These are phyloP conservation scores for Warburgia ugandensis DNA, from an alignment of 164 flowering plant genomes.

Conservation along the genomic window DNA sequence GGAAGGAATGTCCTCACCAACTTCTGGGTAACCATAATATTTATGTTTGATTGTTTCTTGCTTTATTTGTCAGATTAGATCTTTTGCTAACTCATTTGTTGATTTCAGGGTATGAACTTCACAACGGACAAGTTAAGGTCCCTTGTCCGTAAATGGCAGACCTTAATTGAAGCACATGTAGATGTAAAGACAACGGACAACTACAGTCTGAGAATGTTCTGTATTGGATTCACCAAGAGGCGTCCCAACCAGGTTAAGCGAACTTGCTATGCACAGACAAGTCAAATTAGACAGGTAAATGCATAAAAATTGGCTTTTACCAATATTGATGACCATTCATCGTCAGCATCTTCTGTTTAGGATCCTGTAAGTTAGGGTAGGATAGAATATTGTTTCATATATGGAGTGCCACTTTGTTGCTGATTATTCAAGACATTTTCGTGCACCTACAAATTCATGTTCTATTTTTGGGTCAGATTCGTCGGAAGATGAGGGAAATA, in stretches of 20 bases:
- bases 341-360: background rate
- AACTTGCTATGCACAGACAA: constrained; percentile 70
- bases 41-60: too few species aligned
- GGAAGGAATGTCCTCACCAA: constrained; percentile 72
- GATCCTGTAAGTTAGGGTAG: too few species aligned
- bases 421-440: too few species aligned
- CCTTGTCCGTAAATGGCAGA: constrained; percentile 70
- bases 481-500: constrained; percentile 74
- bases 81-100: background rate
- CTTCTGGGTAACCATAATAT: constrained; percentile 69
- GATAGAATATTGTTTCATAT: too few species aligned
- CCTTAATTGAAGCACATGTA: constrained; percentile 82
- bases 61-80: too few species aligned
- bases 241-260: constrained; percentile 70
- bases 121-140: constrained; percentile 86
- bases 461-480: constrained; percentile 39
- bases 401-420: background rate
- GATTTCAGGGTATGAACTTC: constrained; percentile 67
- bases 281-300: constrained; percentile 63
- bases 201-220: constrained; percentile 64
- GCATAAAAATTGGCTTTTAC: too few species aligned
- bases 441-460: too few species aligned
- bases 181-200: too few species aligned
- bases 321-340: too few species aligned
- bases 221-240: constrained; percentile 76